A percentile compares a stretch with the other conserved stretches of the same genome.
phyloP scores from a whole-genome alignment of 83 land plant genomes.

The Larix sibirica region DNA sequence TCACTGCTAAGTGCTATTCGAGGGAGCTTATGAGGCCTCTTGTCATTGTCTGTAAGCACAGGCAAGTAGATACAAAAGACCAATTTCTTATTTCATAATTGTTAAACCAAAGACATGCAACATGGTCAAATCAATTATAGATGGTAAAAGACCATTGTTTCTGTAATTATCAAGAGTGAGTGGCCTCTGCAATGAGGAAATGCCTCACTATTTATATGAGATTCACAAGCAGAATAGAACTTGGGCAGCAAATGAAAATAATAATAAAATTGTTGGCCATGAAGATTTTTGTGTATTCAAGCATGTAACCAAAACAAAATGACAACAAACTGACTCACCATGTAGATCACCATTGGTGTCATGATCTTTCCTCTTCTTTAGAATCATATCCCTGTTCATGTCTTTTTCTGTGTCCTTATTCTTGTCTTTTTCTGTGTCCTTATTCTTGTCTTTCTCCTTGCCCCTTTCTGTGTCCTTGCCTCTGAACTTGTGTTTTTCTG shows the following conservation, averaged over 20 bases:
- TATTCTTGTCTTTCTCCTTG: not conserved
- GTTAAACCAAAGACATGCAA: constrained; percentile 13
- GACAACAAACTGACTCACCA: constrained; percentile 17
- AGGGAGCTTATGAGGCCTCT: constrained; percentile 12
- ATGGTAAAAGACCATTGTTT: constrained; percentile 2
- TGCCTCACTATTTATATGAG: constrained; percentile 5
- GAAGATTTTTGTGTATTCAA: constrained; percentile 2
- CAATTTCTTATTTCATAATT: constrained; percentile 13
- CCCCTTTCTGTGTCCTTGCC: not conserved
- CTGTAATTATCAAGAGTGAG: constrained; percentile 2
- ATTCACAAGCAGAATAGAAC: constrained; percentile 4
- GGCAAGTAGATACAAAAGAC: constrained; percentile 14
- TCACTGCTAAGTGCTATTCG: constrained; percentile 10
- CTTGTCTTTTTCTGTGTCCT: constrained; percentile 1
- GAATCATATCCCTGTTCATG: not conserved
- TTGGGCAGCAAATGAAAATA: constrained; percentile 4
- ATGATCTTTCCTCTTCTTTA: constrained; percentile 1
- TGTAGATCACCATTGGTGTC: constrained; percentile 20
- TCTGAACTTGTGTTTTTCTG: not conserved
- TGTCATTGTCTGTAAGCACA: constrained; percentile 20
- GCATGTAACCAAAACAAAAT: constrained; percentile 9
- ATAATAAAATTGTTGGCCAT: not conserved
- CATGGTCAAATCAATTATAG: constrained; percentile 1
- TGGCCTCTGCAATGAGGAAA: constrained; percentile 3
- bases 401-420: not conserved